Conservation (phyloP, 495 filamentous ascomycete species). For the Hypoxylon perforatum region DNA sequence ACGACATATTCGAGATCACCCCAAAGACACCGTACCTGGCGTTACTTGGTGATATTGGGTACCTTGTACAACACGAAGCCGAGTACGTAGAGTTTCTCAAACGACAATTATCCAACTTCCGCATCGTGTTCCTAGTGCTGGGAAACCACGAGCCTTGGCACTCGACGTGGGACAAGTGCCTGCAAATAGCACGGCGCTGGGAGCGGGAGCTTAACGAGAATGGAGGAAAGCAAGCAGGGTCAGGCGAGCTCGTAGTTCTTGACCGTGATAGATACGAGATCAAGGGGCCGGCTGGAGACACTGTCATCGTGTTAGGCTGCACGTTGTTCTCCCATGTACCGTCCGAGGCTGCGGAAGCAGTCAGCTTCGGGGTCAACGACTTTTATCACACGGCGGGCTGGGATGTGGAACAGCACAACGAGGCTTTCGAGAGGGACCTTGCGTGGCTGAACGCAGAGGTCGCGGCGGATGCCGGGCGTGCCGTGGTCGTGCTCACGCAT, state of each 20-base stretch:
- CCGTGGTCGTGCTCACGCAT: constrained; percentile 65
- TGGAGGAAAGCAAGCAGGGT: background rate
- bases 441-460: constrained; percentile 64
- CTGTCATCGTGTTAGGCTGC: constrained; percentile 60
- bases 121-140: constrained; percentile 61
- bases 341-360: constrained; percentile 35
- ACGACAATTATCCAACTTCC: constrained; percentile 57
- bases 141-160: constrained; percentile 70
- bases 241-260: constrained; percentile 60
- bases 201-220: constrained; percentile 34
- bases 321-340: constrained; percentile 58
- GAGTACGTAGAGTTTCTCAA: constrained; percentile 57
- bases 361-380: constrained; percentile 57
- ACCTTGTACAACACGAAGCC: constrained; percentile 47
- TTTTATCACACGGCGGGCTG: constrained; percentile 62
- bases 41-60: constrained; percentile 69
- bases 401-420: constrained; percentile 57
- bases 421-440: constrained; percentile 55
- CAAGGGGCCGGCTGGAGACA: background rate
- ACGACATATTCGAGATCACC: constrained; percentile 58
- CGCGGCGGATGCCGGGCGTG: constrained; percentile 42
- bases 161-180: constrained; percentile 52
- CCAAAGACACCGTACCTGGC: constrained; percentile 62
- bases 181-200: constrained; percentile 14
- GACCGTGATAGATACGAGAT: constrained; percentile 55